These are phyloP conservation scores for Arthroderma sp. DNA, from an alignment of 2,329 filamentous ascomycete genomes.

Conservation along the genomic window DNA sequence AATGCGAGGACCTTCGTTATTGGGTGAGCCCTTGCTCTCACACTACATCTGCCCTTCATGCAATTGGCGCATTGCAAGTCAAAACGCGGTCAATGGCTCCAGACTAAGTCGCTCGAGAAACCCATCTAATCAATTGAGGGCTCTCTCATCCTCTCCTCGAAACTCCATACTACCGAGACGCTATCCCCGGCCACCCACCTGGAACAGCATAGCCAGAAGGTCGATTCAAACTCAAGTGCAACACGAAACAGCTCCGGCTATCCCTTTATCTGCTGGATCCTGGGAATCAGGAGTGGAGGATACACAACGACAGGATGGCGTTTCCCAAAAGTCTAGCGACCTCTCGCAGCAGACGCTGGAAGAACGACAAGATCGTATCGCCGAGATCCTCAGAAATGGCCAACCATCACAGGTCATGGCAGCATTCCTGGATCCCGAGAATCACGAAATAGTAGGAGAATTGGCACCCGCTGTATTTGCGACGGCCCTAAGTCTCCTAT, in stretches of 20 bases:
- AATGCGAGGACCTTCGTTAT: constrained; percentile 17
- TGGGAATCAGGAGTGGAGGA: not conserved
- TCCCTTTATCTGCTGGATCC: not conserved
- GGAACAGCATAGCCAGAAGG: constrained; percentile 1
- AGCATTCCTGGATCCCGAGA: constrained; percentile 21
- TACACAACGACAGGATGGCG: not conserved
- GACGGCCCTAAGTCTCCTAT: constrained; percentile 49
- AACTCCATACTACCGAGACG: constrained; percentile 1
- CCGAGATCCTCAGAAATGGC: constrained; percentile 17
- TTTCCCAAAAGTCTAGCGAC: not conserved
- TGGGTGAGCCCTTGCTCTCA: constrained; percentile 19
- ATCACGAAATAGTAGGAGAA: constrained; percentile 16
- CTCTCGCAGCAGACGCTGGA: not conserved
- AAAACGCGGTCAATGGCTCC: constrained; percentile 5
- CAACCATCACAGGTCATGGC: constrained; percentile 30
- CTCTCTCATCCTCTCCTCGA: constrained; percentile 3
- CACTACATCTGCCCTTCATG: constrained; percentile 16
- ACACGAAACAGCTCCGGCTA: not conserved
- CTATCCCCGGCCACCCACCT: not conserved
- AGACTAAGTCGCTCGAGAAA: not conserved
- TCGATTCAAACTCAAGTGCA: not conserved
- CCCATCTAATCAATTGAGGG: constrained; percentile 2
- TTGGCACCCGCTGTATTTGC: constrained; percentile 47
- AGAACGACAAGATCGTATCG: constrained; percentile 8
- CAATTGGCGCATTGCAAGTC: constrained; percentile 10